Base-by-base conservation (phyloP, 2,329 filamentous ascomycete genomes). In the Hyphodiscus sp. region DNA sequence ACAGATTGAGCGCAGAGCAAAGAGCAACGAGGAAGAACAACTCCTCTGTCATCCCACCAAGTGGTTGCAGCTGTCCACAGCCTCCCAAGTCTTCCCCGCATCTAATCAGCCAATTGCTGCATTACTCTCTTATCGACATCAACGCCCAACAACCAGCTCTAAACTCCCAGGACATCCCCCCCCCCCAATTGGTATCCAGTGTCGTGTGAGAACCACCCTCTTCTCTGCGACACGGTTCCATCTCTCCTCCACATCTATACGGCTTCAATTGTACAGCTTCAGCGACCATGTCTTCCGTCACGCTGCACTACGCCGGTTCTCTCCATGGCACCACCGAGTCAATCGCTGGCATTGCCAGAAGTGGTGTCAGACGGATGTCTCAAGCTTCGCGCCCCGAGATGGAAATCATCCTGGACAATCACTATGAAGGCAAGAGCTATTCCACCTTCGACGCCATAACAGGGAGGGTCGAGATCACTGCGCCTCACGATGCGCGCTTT, bases 391-490 rank as follows among this genome's bases (percentile, higher is more conserved):
- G 53, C 20, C 59, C 65, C 45, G 63, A 60, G 45, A 61, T 68
- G 50, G 60, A 65, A 5, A 66, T 68, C 33, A 30, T 56, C 20
- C 33, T 68, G 19, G 59, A 68, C 18, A 51, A 64, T 38, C 57
- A 66, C 43, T 49, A 38, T 30, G 60, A 63, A 9, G 58, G 55
- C 15, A 67, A 64, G 38, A 51, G 60, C 18, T 68, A 66, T 45
- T 62, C 63, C 15, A 66, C 64, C n/a, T 64, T 61, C 23, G 65
- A 68, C 51, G 55, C 60, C 16, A 33, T 68, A 4, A 61, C 58
- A 7, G 65, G 65, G 41, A 57, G 53, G 42, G 63, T 63, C 15
- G 56, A 61, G 20, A 63, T 68, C 54, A 65, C 61, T 26, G 60
- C 63, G 29, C 58, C 64, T 20, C 54, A 64, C 43, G 60, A 59